Evolutionary conservation across 2,329 filamentous ascomycete genomes (phyloP).

Genomic region (Trichoderma hamatum): DNA sequence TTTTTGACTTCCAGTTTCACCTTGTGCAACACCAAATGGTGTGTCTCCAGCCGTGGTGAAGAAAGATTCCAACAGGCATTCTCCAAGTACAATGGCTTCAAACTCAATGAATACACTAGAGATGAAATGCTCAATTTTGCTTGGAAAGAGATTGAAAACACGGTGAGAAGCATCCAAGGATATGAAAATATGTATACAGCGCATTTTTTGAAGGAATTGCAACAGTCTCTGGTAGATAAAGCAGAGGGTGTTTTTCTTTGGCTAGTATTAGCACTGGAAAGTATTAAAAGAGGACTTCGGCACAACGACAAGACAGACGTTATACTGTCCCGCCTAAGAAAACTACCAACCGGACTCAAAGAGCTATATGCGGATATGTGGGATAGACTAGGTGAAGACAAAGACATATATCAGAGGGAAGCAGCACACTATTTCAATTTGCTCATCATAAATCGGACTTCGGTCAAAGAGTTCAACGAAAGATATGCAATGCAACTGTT

Average conservation of each 20-base stretch:
- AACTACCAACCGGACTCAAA: neutral
- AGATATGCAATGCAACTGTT: no score
- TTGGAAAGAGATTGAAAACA: neutral
- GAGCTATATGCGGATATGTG: neutral
- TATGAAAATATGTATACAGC: neutral
- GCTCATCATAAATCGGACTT: neutral
- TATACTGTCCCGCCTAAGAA: neutral
- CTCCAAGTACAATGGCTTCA: neutral
- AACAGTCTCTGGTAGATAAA: neutral
- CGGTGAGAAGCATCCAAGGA: neutral
- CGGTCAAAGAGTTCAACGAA: neutral
- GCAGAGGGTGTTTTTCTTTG: neutral
- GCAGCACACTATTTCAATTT: neutral
- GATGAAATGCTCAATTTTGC: neutral
- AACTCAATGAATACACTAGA: neutral
- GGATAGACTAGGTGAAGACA: neutral
- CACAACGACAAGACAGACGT: neutral
- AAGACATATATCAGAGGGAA: neutral
- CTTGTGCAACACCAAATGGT: neutral
- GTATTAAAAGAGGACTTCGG: neutral
- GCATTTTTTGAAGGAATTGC: neutral
- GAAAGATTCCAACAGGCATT: neutral
- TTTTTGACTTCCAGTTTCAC: neutral
- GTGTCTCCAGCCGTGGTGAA: neutral
- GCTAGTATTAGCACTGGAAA: neutral